These are phyloP conservation scores for Colletotrichum horii DNA, from an alignment of 2,329 filamentous ascomycete species.

Conservation along the genomic window DNA sequence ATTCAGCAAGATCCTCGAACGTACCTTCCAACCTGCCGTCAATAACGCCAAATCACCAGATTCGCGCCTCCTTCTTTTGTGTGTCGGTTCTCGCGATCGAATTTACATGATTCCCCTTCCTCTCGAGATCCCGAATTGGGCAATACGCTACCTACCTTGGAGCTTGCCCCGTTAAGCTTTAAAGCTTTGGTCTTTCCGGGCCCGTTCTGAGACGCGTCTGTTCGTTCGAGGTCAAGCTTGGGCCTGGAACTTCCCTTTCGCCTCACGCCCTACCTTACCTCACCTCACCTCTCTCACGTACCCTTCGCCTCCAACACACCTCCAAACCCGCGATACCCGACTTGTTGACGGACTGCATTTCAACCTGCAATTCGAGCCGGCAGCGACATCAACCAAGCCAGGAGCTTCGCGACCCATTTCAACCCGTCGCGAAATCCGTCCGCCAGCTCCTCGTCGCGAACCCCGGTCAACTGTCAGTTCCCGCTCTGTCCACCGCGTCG, in stretches of 20 bases:
- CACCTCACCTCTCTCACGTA: not conserved
- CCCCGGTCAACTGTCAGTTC: not conserved
- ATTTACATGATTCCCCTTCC: not conserved
- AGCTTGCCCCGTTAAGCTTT: conserved; percentile 4
- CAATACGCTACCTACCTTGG: not conserved
- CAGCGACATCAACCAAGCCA: not conserved
- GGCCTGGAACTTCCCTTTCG: conserved; percentile 2
- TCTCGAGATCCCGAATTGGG: not conserved
- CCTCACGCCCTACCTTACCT: not conserved
- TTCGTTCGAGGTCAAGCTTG: not conserved
- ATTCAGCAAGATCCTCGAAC: not conserved
- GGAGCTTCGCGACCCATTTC: not conserved
- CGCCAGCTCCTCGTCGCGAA: not conserved
- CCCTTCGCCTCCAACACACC: not conserved
- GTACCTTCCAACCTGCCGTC: not conserved
- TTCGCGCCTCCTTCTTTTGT: not conserved
- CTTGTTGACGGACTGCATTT: not conserved
- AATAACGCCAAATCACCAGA: not conserved
- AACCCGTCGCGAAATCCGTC: not conserved
- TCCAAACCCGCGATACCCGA: not conserved
- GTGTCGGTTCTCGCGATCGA: not conserved
- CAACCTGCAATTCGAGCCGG: not conserved
- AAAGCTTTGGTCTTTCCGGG: conserved; percentile 8
- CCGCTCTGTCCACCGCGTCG: conserved; percentile 7
- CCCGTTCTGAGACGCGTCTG: conserved; percentile 20